Conservation (phyloP, 1,139 yeast species). For the Debaryomyces coudertii region DNA sequence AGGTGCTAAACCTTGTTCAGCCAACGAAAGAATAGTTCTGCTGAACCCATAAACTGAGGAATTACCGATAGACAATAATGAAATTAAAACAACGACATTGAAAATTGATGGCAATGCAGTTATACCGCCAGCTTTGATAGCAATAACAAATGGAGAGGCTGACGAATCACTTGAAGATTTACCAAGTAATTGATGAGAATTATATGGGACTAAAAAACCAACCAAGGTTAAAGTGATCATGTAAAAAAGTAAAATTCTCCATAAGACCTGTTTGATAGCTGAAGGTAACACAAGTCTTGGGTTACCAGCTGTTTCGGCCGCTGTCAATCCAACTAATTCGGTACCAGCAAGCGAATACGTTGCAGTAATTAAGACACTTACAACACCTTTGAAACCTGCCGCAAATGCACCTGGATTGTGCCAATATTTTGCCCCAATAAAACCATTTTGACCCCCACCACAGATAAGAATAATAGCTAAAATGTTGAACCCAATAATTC, state of each 20-base stretch:
- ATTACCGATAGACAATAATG: slow-evolving; percentile 49
- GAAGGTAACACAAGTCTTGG: slow-evolving; percentile 44
- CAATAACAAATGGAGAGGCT: slow-evolving; percentile 49
- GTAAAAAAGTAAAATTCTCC: slow-evolving; percentile 46
- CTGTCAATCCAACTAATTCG: slow-evolving; percentile 46
- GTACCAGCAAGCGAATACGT: slow-evolving; percentile 51
- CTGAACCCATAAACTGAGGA: slow-evolving; percentile 50
- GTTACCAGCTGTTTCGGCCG: slow-evolving; percentile 41
- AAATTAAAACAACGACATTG: slow-evolving; percentile 44
- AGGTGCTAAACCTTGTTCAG: slow-evolving; percentile 48
- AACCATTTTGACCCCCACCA: slow-evolving; percentile 66
- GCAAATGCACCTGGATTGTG: slow-evolving; percentile 64
- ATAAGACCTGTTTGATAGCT: slow-evolving; percentile 48
- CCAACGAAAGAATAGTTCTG: slow-evolving; percentile 44
- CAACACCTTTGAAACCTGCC: slow-evolving; percentile 59
- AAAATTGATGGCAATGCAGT: slow-evolving; percentile 46
- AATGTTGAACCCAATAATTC: slow-evolving; percentile 67
- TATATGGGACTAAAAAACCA: slow-evolving; percentile 44
- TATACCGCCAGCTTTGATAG: slow-evolving; percentile 46
- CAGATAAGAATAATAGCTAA: slow-evolving; percentile 68
- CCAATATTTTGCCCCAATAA: slow-evolving; percentile 61
- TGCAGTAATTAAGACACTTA: slow-evolving; percentile 45
- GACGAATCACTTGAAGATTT: slow-evolving; percentile 30
- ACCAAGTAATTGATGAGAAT: slow-evolving; percentile 35
- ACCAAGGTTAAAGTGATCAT: slow-evolving; percentile 44